Evolutionary conservation across 228 moss, liverwort and hornwort genomes (phyloP), one percentile per base, ranked within the genome.

Genomic region (Sphagnum fallax): DNA sequence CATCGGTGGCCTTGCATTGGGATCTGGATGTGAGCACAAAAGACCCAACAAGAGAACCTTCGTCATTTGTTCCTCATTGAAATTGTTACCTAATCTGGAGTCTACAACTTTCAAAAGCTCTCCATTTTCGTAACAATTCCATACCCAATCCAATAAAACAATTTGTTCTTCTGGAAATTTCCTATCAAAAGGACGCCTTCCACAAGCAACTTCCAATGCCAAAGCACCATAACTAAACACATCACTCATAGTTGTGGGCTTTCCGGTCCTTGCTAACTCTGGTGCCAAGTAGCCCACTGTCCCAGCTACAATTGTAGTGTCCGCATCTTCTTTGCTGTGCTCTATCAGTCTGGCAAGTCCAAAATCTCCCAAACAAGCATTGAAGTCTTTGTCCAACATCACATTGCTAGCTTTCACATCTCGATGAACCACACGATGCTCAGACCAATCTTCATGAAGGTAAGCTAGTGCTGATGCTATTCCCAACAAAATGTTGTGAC

Each of bases 371-470:
- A 85, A 73, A 14, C 81, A 10, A 7, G 78, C 61, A 10, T 73
- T 69, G 8, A 85, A 74, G 52, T 79, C 81, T n/a, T 78, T 68
- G 65, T 85, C 79, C 1, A 85, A 73, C 16, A 79, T 60, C 47
- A 85, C 81, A 51, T 85, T 85, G 67, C 85, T 85, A 60, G 85
- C 78, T 53, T 85, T 85, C 65, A 85, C 75, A 58, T 81, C 85
- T 4, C 81, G 75, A 63, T 85, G 85, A 14, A 85, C 72, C 13
- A 85, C 85, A 14, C 85, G 81, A 52, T 85, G 85, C 65, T 51
- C 72, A 32, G 32, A 32, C 81, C 85, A 85, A 32, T 85, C 79
- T 68, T 85, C 79, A 16, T 81, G 85, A 58, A 85, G 69, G 11
- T 85, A 85, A 5, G 74, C 62, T 0, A 85, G 79, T 13, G 79